A percentile compares a stretch with the other conserved stretches of the same genome.
These are phyloP conservation scores for Annona cherimola DNA, from an alignment of 164 flowering plant genomes.

Conservation along the genomic window DNA sequence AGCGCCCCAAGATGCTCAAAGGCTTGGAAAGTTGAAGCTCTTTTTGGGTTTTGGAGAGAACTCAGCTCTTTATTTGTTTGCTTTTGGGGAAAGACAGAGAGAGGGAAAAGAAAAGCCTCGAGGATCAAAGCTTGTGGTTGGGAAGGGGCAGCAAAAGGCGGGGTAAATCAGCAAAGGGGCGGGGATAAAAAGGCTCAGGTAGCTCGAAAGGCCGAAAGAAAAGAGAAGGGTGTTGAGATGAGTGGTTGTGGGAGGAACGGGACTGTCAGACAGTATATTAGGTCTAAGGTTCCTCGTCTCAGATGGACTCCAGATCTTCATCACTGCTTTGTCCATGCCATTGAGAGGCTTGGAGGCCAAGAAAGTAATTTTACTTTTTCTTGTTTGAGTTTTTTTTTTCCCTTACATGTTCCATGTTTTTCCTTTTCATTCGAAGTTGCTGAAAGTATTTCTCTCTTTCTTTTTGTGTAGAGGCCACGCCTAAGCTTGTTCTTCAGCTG, in stretches of 20 bases:
- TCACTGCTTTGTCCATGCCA: conserved; percentile 70
- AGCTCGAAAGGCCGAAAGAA: background rate
- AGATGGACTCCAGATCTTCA: conserved; percentile 95
- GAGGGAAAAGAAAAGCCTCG: background rate
- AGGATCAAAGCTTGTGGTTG: background rate
- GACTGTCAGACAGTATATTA: conserved; percentile 61
- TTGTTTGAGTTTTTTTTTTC: background rate
- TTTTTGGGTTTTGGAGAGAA: background rate
- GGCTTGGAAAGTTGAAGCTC: background rate
- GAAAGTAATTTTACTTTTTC: conserved; percentile 41
- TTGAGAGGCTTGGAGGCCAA: conserved; percentile 88
- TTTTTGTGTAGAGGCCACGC: conserved; percentile 62
- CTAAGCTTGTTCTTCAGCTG: conserved; percentile 77
- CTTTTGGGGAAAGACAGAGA: background rate
- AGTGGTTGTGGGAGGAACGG: conserved; percentile 66
- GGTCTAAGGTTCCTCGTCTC: conserved; percentile 78
- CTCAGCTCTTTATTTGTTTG: background rate
- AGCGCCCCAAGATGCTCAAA: conserved; percentile 4
- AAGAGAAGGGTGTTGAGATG: conserved; percentile 22
- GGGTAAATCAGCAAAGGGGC: background rate
- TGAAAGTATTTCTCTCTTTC: background rate
- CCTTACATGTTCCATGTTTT: background rate
- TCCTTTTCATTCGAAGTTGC: background rate
- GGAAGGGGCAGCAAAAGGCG: background rate
- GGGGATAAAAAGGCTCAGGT: background rate